Percentiles rank a stretch among this genome's conserved stretches.
Evolutionary conservation across 2,329 filamentous ascomycete genomes (phyloP).

Genomic region (Exophiala sideris): DNA sequence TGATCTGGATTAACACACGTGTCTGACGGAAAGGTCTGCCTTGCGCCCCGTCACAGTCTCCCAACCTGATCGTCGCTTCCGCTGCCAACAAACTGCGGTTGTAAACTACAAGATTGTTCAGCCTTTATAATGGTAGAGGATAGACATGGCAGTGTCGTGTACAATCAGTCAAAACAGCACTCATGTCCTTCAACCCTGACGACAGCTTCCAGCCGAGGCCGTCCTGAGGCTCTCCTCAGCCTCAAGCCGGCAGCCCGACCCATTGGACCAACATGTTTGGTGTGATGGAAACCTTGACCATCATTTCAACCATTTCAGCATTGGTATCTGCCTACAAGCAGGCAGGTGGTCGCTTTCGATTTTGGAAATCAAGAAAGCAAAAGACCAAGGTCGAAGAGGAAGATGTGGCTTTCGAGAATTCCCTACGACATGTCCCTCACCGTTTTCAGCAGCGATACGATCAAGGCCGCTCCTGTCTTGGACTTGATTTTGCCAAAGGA

Average conservation of each 20-base stretch:
- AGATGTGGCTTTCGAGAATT: neutral
- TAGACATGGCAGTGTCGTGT: neutral
- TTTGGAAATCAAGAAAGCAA: neutral
- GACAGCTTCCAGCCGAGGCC: neutral
- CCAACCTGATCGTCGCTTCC: neutral
- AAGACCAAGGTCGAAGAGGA: neutral
- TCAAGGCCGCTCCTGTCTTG: neutral
- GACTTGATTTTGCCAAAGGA: neutral
- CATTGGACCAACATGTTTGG: neutral
- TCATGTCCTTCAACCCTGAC: neutral
- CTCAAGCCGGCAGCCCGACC: neutral
- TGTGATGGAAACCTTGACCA: neutral
- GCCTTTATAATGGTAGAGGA: neutral
- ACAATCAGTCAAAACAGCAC: neutral
- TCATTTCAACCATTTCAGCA: neutral
- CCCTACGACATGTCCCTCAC: neutral
- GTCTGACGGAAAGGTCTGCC: neutral
- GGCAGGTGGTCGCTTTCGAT: neutral
- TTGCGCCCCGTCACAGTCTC: neutral
- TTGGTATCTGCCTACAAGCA: neutral
- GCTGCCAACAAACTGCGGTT: neutral
- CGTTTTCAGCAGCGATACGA: neutral
- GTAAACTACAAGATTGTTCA: neutral
- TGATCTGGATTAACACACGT: neutral
- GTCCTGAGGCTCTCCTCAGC: neutral